Evolutionary conservation across 176 grass and related monocot species (phyloP).

Genomic region (Thalia dealbata): DNA sequence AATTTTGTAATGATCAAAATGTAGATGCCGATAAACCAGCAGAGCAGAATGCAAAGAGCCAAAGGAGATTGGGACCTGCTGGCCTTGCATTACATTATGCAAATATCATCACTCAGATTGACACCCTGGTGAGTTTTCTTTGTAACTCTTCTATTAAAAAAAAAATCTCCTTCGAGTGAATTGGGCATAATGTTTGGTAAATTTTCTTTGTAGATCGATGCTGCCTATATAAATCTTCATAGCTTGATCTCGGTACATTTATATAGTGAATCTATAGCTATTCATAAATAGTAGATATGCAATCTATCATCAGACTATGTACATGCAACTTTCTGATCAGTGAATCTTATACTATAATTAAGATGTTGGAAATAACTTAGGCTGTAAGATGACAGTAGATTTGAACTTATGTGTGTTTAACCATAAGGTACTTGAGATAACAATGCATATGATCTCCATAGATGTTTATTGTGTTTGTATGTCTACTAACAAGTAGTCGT

Average conservation of each 20-base stretch:
- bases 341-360: too few species aligned
- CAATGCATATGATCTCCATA: not conserved
- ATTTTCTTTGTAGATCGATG: not conserved
- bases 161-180: not conserved
- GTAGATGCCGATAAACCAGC: slow-evolving; percentile 61
- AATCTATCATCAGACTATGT: too few species aligned
- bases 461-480: not conserved
- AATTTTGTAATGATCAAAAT: slow-evolving; percentile 29
- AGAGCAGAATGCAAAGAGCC: slow-evolving; percentile 32
- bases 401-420: not conserved
- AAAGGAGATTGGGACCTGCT: slow-evolving; percentile 81
- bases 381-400: not conserved
- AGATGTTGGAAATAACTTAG: too few species aligned
- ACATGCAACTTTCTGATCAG: too few species aligned
- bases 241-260: too few species aligned
- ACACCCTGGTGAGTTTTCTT: slow-evolving; percentile 67
- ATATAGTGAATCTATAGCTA: too few species aligned
- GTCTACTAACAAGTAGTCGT: not conserved
- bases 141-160: not conserved
- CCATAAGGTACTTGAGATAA: not conserved
- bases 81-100: slow-evolving; percentile 98
- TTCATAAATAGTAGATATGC: too few species aligned
- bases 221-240: too few species aligned
- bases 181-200: not conserved
- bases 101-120: slow-evolving; percentile 94